Base-by-base conservation (phyloP, 495 filamentous ascomycete genomes). In the Penicillium flavigenum region DNA sequence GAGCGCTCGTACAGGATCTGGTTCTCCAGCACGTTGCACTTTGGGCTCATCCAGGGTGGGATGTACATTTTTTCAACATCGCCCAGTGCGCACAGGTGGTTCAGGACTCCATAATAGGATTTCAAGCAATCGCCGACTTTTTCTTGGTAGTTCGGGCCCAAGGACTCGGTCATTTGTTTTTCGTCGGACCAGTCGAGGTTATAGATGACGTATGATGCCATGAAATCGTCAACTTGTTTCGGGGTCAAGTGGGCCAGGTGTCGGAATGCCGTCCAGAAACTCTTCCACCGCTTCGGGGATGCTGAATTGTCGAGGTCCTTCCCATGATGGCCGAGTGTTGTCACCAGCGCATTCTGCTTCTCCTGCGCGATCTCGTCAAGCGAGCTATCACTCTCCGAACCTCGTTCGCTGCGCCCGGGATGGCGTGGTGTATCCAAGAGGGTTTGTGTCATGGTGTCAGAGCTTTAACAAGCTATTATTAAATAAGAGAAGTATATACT, bases 21-120 rank as follows among this genome's bases (percentile, higher is more conserved):
- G 63, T 77, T 77, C 56, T 77, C 72, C 34, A 68, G 68, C 3
- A 83, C 77, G 6, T 70, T 76, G n/a, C 76, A 76, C 55, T 80
- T 79, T 62, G 74, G 75, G 67, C 82, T 79, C 81, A 86, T 83
- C 61, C 79, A 76, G 4, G 83, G 83, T 26, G 83, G 83, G 51
- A 86, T 85, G 64, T 86, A 86, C 83, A 86, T 86, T 71, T 86
- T 86, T 62, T 86, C 83, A 26, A 86, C 83, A 55, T 84, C 82
- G 24, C 83, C 83, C n/a, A 86, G 75, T 26, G 83, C 83, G 67
- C 83, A 86, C 4, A 86, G 77, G 52, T 86, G 83, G 63, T 86
- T 86, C 31, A 86, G 73, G 32, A 85, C 81, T 42, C 81, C 79
- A 62, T 86, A 86, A 69, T 86, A 86, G 22, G 82, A 72, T 39